A percentile compares a stretch with the other conserved stretches of the same genome.
phyloP scores from a whole-genome alignment of 352 stramenopile genomes.

The Phytopythium litorale region DNA sequence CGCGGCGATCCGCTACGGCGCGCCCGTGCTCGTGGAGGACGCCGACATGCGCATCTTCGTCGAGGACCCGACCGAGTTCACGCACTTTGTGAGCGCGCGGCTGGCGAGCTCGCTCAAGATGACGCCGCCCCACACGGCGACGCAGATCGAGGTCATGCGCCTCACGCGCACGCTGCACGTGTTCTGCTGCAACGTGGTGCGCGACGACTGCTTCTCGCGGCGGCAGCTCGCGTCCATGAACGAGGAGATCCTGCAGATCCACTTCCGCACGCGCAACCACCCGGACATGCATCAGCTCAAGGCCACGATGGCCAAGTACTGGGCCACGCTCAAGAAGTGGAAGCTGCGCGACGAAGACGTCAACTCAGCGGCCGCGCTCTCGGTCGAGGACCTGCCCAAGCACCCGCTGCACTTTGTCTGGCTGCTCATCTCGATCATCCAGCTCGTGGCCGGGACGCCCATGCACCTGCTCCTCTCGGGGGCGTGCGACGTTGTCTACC shows the following conservation, averaged over 20 bases:
- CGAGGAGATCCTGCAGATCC: slow-evolving; percentile 75
- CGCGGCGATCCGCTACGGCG: slow-evolving; percentile 54
- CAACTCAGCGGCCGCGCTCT: slow-evolving; percentile 45
- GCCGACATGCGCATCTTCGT: slow-evolving; percentile 54
- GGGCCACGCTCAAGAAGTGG: slow-evolving; percentile 51
- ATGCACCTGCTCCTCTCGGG: slow-evolving; percentile 42
- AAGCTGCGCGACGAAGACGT: slow-evolving; percentile 67
- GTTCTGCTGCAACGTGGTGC: slow-evolving; percentile 59
- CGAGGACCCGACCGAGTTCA: slow-evolving; percentile 59
- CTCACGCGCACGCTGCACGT: slow-evolving; percentile 69
- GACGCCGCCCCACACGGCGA: slow-evolving; percentile 41
- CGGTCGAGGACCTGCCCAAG: slow-evolving; percentile 35
- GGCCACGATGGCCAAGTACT: slow-evolving; percentile 62
- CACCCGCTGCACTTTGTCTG: slow-evolving; percentile 42
- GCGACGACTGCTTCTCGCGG: slow-evolving; percentile 67
- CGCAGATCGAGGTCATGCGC: slow-evolving; percentile 63
- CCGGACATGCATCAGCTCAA: slow-evolving; percentile 68
- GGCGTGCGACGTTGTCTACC: slow-evolving; percentile 53
- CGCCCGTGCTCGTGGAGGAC: slow-evolving; percentile 57
- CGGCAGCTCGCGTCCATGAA: slow-evolving; percentile 77
- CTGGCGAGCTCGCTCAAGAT: slow-evolving; percentile 58
- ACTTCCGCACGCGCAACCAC: slow-evolving; percentile 69
- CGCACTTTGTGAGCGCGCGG: slow-evolving; percentile 54
- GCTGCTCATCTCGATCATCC: slow-evolving; percentile 33
- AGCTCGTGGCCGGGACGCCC: slow-evolving; percentile 38